phyloP scores from a whole-genome alignment of 2,329 filamentous ascomycete species.

The Emergomyces pasteurianus region DNA sequence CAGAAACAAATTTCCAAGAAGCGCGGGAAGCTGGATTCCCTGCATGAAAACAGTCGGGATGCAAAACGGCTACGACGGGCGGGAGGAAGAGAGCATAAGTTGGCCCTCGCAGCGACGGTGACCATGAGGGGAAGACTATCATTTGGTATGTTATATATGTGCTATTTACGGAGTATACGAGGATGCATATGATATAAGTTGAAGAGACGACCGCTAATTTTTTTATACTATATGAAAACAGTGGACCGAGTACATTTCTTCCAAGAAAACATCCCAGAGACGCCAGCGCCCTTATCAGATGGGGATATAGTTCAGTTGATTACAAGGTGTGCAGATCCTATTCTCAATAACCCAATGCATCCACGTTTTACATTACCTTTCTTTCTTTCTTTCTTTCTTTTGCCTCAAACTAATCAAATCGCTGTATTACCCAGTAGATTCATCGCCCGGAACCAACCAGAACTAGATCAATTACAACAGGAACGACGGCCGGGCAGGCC shows the following conservation, averaged over 20 bases:
- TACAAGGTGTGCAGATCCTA: conserved; percentile 39
- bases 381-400: not conserved
- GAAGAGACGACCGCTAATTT: not conserved
- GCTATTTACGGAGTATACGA: no score
- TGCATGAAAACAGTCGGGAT: conserved; percentile 85
- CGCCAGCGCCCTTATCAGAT: conserved; percentile 23
- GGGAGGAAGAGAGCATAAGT: conserved; percentile 66
- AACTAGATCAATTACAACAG: conserved; percentile 40
- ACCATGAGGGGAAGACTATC: conserved; percentile 63
- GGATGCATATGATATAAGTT: not conserved
- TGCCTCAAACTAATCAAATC: not conserved
- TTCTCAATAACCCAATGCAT: not conserved
- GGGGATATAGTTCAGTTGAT: conserved; percentile 40
- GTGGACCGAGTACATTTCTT: conserved; percentile 61
- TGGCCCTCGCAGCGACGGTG: conserved; percentile 58
- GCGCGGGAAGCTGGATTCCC: conserved; percentile 57
- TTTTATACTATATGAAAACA: conserved; percentile 23
- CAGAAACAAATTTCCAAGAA: conserved; percentile 87
- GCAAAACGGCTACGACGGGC: conserved; percentile 70
- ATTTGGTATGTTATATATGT: conserved; percentile 42
- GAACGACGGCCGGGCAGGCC: conserved; percentile 67
- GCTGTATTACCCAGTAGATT: conserved; percentile 21
- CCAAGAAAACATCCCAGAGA: conserved; percentile 40
- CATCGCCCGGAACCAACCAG: conserved; percentile 24
- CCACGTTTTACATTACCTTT: no score